Evolutionary conservation across 441 rosid species (phyloP).

Genomic region (Pelargonium myrrhifolium): DNA sequence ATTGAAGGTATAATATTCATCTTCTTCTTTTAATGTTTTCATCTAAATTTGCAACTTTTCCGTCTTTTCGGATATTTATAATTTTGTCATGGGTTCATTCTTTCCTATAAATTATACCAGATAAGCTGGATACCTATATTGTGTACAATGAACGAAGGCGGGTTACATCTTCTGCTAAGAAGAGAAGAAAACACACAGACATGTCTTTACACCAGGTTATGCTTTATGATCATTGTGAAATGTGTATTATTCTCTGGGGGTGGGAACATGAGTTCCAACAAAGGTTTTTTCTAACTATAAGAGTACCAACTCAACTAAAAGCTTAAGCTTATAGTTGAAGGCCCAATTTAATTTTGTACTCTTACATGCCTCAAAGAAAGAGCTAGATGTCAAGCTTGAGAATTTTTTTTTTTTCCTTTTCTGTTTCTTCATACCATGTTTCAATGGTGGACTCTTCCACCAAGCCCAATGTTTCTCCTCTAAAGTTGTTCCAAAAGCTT

Average conservation of each 20-base stretch:
- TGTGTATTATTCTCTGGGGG: background rate
- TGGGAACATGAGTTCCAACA: constrained; percentile 6
- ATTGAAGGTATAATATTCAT: constrained; percentile 49
- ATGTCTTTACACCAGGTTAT: constrained; percentile 75
- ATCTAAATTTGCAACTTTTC: constrained; percentile 1
- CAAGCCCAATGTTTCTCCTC: no score
- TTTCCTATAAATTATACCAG: constrained; percentile 27
- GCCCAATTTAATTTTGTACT: no score
- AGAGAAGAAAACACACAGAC: constrained; percentile 57
- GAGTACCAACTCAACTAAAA: no score
- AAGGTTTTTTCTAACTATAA: background rate
- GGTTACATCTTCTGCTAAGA: constrained; percentile 93
- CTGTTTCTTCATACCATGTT: no score
- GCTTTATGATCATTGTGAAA: constrained; percentile 21
- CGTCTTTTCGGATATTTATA: background rate
- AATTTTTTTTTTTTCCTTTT: no score
- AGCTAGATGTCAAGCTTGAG: no score
- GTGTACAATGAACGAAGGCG: constrained; percentile 76
- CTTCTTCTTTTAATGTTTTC: constrained; percentile 9
- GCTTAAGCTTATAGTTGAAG: no score
- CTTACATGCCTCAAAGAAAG: no score
- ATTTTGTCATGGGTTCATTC: background rate
- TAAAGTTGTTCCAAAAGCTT: background rate
- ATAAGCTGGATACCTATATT: constrained; percentile 65
- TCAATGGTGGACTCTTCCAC: no score